phyloP scores from a whole-genome alignment of 306 rosid species.

The Trifolium dubium region DNA sequence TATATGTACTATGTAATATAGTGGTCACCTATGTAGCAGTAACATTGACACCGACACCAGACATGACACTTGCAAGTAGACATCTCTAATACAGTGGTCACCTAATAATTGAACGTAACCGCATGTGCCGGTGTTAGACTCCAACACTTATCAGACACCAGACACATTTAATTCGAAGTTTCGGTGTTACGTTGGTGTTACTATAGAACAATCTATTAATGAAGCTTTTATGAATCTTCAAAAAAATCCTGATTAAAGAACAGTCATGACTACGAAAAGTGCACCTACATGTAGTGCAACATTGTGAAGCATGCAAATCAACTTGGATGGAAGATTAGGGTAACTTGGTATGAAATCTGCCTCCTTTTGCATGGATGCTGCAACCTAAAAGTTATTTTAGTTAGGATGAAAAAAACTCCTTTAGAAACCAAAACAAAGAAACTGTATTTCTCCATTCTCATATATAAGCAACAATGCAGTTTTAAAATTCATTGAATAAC shows the following conservation, averaged over 20 bases:
- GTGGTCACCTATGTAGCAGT: not conserved
- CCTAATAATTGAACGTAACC: too few relatives aligned
- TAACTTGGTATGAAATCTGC: conserved; percentile 90
- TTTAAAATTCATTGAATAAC: too few relatives aligned
- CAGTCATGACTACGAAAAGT: conserved; percentile 16
- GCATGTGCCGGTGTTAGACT: too few relatives aligned
- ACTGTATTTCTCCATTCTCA: not conserved
- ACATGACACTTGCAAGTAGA: too few relatives aligned
- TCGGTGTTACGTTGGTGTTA: too few relatives aligned
- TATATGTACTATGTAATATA: not conserved
- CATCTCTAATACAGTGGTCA: too few relatives aligned
- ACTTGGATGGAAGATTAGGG: conserved; percentile 95
- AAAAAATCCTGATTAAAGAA: conserved; percentile 28
- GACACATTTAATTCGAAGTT: too few relatives aligned
- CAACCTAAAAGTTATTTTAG: conserved; percentile 64
- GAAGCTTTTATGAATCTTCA: not conserved
- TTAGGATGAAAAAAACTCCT: conserved; percentile 17
- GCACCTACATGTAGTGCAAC: conserved; percentile 83
- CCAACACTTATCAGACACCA: too few relatives aligned
- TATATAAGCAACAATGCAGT: too few relatives aligned
- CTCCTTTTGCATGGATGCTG: conserved; percentile 99
- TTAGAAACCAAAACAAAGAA: conserved; percentile 37
- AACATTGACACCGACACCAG: too few relatives aligned
- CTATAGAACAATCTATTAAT: not conserved
- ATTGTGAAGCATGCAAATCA: conserved; percentile 97